Evolutionary conservation across 2,329 filamentous ascomycete genomes (phyloP).

Genomic region (Ascochyta viciae-villosae): DNA sequence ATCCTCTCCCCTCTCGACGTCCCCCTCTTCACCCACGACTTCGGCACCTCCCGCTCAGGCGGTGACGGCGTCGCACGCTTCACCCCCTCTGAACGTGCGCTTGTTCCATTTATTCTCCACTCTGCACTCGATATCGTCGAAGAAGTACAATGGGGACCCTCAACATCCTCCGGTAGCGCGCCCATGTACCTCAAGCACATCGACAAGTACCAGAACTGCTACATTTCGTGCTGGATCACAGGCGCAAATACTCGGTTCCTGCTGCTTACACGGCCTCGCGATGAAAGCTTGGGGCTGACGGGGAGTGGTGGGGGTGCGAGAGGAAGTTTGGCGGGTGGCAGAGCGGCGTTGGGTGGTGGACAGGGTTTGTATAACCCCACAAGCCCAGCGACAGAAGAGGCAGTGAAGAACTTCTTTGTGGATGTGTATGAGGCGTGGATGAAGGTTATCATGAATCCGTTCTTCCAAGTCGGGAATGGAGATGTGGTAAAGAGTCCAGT

Average conservation of each 20-base stretch:
- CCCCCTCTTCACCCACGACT: slow-evolving; percentile 95
- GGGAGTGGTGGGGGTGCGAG: slow-evolving; percentile 29
- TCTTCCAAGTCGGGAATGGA: slow-evolving; percentile 85
- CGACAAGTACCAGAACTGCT: slow-evolving; percentile 95
- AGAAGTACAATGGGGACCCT: slow-evolving; percentile 85
- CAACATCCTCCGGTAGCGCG: slow-evolving; percentile 35
- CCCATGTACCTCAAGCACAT: slow-evolving; percentile 92
- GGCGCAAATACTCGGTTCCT: slow-evolving; percentile 93
- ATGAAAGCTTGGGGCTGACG: slow-evolving; percentile 43
- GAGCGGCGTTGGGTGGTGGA: slow-evolving; percentile 32
- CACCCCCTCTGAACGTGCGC: slow-evolving; percentile 83
- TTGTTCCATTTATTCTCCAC: slow-evolving; percentile 98
- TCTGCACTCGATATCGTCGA: slow-evolving; percentile 93
- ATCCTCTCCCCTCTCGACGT: slow-evolving; percentile 96
- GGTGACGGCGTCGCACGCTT: slow-evolving; percentile 92
- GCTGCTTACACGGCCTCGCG: slow-evolving; percentile 81
- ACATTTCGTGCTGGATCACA: slow-evolving; percentile 94
- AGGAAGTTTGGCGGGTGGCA: slow-evolving; percentile 43
- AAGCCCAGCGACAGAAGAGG: slow-evolving; percentile 90
- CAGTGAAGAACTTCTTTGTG: slow-evolving; percentile 90
- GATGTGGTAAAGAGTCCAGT: slow-evolving; percentile 86
- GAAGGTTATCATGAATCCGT: slow-evolving; percentile 96
- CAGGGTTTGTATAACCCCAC: slow-evolving; percentile 75
- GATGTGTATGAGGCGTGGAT: slow-evolving; percentile 98
- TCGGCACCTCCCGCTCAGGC: slow-evolving; percentile 94